Base-by-base conservation (phyloP, 495 filamentous ascomycete species). In the Penicillium herquei region DNA sequence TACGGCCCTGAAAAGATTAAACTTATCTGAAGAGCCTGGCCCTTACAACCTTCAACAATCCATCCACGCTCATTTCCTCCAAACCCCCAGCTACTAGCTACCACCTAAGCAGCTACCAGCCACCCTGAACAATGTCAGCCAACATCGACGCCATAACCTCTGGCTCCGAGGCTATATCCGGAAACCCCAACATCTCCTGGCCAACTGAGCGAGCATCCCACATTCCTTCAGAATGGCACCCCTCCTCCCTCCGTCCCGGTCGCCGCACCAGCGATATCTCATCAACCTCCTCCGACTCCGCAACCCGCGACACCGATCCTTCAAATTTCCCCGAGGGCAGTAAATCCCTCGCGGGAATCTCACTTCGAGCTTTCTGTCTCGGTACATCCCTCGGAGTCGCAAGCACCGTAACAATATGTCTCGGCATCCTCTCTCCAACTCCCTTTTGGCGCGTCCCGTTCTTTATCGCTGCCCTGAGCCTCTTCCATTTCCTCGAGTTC, bases 401-500 rank as follows among this genome's bases (percentile, higher is more conserved):
- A 50, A 8, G 71, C 7, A 52, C 74, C 17, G 33, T 77, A 4
- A 78, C 82, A 44, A 59, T 66, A 64, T 76, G 65, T 57, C 78
- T 57, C 46, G 67, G 56, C 67, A 54, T 61, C 65, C 63, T 31
- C 43, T 67, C 30, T 64, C 52, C 55, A 1, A 73, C 70, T 30
- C 76, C 81, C 0, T 79, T 92, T 57, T 97, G 92, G 92, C 89
- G 94, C 56, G 67, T 87, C 1, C 85, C 91, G 14, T 87, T 91
- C 78, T 96, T 98, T 76, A 60, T 92, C 64, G 72, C 79, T 44
- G 70, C 84, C 26, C 85, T 98, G 52, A 83, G 86, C 13, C 66
- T 87, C 51, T 97, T 97, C 81, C 94, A 98, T 73, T 96, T 96
- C 75, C 87, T 98, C 70, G 94, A 98, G 73, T 98, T 89, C 79